phyloP scores from a whole-genome alignment of 257 asterid species.

The Salvia rosmarinus region DNA sequence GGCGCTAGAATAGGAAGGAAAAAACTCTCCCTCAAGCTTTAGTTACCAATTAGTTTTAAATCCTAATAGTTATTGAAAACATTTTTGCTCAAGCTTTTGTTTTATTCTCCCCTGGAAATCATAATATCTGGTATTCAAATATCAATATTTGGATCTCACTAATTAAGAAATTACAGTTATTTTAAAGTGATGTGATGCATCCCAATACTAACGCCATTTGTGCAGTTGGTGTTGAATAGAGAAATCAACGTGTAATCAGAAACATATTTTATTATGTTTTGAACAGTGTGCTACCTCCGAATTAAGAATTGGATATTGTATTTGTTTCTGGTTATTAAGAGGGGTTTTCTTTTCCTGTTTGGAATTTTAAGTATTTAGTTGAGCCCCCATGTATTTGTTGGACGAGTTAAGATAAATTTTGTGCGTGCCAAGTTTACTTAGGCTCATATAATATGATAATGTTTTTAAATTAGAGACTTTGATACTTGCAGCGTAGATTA shows the following conservation, averaged over 20 bases:
- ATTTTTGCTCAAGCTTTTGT: not conserved
- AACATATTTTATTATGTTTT: not conserved
- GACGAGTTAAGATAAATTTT: not conserved
- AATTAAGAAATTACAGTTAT: slow-evolving; percentile 1
- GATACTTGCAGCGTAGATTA: not conserved
- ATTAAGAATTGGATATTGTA: not conserved
- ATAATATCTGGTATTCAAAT: not conserved
- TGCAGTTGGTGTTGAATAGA: slow-evolving; percentile 13
- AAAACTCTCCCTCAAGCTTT: slow-evolving; percentile 16
- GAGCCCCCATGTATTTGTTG: not conserved
- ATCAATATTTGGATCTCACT: not conserved
- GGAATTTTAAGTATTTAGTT: not conserved
- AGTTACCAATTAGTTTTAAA: not conserved
- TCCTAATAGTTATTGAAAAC: not conserved
- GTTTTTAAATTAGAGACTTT: no score
- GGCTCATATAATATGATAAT: not conserved
- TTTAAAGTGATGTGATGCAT: slow-evolving; percentile 15
- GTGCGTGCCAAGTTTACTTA: not conserved
- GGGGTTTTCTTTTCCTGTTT: not conserved
- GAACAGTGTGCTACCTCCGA: not conserved
- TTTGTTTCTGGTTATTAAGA: no score
- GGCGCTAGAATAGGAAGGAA: not conserved
- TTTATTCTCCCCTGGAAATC: not conserved
- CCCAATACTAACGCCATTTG: slow-evolving; percentile 1
- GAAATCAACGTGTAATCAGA: not conserved